phyloP scores from a whole-genome alignment of 2,329 filamentous ascomycete species.

The Diaporthe sp. region DNA sequence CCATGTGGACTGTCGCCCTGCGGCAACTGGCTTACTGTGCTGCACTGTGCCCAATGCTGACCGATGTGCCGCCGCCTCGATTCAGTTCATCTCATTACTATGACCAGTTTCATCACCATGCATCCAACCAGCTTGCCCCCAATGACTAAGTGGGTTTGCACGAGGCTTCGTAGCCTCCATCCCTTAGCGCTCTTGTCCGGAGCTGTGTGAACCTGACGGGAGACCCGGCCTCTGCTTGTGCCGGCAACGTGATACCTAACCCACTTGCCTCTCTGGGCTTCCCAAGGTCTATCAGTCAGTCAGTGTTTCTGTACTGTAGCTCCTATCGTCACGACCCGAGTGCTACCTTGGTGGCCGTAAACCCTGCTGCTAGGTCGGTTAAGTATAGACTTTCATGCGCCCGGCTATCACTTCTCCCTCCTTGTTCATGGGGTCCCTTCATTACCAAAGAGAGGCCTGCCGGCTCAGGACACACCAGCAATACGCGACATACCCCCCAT shows the following conservation, averaged over 20 bases:
- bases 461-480: conserved; percentile 13
- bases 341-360: conserved; percentile 1
- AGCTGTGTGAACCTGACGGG: conserved; percentile 3
- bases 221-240: conserved; percentile 1
- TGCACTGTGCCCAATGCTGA: conserved; percentile 33
- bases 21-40: conserved; percentile 34
- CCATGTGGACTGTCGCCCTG: conserved; percentile 30
- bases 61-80: conserved; percentile 18
- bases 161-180: conserved; percentile 12
- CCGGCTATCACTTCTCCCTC: neutral
- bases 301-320: neutral
- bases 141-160: conserved; percentile 27
- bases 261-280: conserved; percentile 10
- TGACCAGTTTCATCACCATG: conserved; percentile 29
- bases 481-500: neutral
- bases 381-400: conserved; percentile 26
- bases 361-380: conserved; percentile 2
- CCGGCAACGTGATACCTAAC: conserved; percentile 32
- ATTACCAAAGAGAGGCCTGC: conserved; percentile 13
- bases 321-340: conserved; percentile 13
- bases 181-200: too few species aligned
- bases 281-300: conserved; percentile 27
- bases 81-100: conserved; percentile 6
- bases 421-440: conserved; percentile 28
- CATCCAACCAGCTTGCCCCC: neutral